A percentile compares a stretch with the other conserved stretches of the same genome.
Conservation (phyloP, 768 basidiomycete genomes). For the Stropharia rugosoannulata region DNA sequence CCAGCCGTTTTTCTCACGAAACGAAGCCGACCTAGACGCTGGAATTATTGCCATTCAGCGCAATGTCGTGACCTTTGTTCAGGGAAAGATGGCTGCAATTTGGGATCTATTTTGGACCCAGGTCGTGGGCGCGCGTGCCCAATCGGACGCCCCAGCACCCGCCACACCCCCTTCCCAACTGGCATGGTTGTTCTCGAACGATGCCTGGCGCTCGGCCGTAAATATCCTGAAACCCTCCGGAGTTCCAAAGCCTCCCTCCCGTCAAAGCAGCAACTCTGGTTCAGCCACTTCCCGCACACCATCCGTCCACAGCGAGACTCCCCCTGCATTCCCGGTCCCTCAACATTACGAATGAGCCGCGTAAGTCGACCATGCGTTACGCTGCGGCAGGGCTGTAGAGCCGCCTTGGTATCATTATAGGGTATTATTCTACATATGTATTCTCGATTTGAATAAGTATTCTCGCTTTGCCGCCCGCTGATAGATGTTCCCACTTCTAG, state of each 20-base stretch:
- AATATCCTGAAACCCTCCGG: constrained; percentile 16
- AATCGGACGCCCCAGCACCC: constrained; percentile 21
- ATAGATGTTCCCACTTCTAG: background rate
- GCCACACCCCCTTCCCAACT: constrained; percentile 17
- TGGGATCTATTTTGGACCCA: constrained; percentile 46
- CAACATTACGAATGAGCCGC: constrained; percentile 22
- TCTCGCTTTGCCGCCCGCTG: background rate
- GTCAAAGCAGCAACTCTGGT: constrained; percentile 8
- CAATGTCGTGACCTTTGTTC: constrained; percentile 55
- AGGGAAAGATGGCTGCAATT: constrained; percentile 45
- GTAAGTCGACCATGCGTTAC: background rate
- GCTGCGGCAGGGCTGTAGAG: background rate
- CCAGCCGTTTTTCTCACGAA: constrained; percentile 56
- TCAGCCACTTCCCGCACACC: constrained; percentile 3
- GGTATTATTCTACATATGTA: constrained; percentile 3
- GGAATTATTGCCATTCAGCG: constrained; percentile 53
- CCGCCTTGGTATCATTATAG: background rate
- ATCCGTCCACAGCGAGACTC: constrained; percentile 7
- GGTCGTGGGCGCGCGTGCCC: constrained; percentile 38
- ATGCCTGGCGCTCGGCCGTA: constrained; percentile 18
- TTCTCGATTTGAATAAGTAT: background rate
- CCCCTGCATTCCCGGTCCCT: constrained; percentile 40
- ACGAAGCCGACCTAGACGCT: constrained; percentile 62
- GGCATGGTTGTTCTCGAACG: constrained; percentile 19
- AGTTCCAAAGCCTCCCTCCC: background rate